phyloP scores from a whole-genome alignment of 768 basidiomycete genomes.

The Boletus rex-veris region DNA sequence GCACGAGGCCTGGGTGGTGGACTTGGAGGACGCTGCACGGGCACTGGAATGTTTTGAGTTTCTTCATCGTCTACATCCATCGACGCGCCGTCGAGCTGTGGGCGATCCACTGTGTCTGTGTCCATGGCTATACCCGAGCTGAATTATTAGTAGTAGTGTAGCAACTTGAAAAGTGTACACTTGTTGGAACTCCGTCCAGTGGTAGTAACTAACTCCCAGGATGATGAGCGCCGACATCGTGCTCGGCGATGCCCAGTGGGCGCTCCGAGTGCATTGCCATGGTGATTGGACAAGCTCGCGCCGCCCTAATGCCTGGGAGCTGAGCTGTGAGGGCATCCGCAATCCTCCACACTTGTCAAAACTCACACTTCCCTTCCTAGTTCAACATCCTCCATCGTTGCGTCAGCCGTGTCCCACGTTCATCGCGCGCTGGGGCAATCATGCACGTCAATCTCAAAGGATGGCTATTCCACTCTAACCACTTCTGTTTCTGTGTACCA shows the following conservation, averaged over 20 bases:
- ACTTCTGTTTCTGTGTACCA: conserved; percentile 62
- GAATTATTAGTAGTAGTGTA: background rate
- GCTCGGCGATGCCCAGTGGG: background rate
- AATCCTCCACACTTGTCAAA: background rate
- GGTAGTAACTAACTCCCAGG: background rate
- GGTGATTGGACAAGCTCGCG: background rate
- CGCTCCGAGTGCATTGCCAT: background rate
- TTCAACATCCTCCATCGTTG: background rate
- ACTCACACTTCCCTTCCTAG: background rate
- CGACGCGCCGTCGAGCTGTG: conserved; percentile 15
- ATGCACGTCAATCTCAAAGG: conserved; percentile 46
- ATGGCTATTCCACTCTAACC: conserved; percentile 47
- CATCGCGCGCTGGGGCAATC: background rate
- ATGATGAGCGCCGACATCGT: background rate
- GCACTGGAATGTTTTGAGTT: background rate
- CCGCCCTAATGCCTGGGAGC: no score
- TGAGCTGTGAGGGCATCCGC: background rate
- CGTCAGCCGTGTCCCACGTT: background rate
- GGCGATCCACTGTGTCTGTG: conserved; percentile 13
- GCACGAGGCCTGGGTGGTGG: conserved; percentile 21
- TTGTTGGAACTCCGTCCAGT: conserved; percentile 20
- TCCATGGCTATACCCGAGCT: background rate
- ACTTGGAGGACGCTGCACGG: conserved; percentile 16
- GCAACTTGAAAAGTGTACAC: conserved; percentile 1
- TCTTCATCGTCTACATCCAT: conserved; percentile 31